These are phyloP conservation scores for Colletotrichum scovillei DNA, from an alignment of 2,329 filamentous ascomycete species.

Conservation along the genomic window DNA sequence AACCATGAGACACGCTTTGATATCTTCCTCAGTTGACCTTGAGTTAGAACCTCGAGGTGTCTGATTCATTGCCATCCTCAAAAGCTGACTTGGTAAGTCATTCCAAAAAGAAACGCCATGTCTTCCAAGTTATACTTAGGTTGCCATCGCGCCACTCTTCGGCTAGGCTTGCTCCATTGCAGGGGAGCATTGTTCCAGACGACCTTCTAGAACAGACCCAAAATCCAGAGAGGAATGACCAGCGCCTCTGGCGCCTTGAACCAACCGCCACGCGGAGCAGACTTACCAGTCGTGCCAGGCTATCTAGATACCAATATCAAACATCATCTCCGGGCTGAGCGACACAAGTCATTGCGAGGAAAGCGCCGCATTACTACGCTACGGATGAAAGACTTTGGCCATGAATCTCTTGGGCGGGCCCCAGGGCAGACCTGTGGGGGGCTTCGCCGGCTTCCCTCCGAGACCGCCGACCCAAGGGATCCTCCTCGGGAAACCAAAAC, in stretches of 20 bases:
- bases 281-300: neutral
- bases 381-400: neutral
- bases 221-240: constrained; percentile 1
- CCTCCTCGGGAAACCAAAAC: constrained; percentile 11
- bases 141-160: constrained; percentile 6
- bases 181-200: constrained; percentile 21
- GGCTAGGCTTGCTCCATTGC: constrained; percentile 24
- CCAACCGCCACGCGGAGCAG: constrained; percentile 11
- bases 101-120: neutral
- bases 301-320: neutral
- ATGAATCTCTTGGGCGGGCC: neutral
- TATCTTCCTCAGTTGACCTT: neutral
- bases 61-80: neutral
- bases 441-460: constrained; percentile 14
- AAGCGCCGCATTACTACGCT: neutral
- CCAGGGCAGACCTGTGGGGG: constrained; percentile 15
- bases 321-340: neutral
- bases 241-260: constrained; percentile 1
- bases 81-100: neutral
- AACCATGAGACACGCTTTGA: constrained; percentile 11
- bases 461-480: constrained; percentile 19
- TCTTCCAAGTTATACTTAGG: neutral
- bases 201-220: constrained; percentile 28
- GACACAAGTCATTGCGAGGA: neutral
- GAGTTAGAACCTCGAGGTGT: neutral